Conservation (phyloP, 352 stramenopile genomes). For the Phytophthora megakarya region DNA sequence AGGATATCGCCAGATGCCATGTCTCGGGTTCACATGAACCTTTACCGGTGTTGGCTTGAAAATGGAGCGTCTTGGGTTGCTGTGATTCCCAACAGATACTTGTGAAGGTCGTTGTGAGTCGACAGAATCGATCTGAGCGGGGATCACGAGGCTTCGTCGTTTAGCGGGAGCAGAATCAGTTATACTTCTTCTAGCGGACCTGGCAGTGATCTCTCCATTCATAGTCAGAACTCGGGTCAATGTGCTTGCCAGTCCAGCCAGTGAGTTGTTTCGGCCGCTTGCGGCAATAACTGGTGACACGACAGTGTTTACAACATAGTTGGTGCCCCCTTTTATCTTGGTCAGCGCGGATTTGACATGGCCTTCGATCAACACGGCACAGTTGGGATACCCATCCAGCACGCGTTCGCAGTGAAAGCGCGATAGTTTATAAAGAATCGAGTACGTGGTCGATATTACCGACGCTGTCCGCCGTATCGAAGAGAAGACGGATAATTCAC, state of each 20-base stretch:
- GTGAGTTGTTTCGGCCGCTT: no score
- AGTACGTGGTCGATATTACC: conserved; percentile 67
- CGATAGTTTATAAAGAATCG: conserved; percentile 70
- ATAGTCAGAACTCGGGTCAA: conserved; percentile 19
- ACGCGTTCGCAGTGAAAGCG: conserved; percentile 64
- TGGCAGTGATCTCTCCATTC: conserved; percentile 20
- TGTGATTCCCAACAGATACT: conserved; percentile 7
- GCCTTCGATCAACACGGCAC: conserved; percentile 34
- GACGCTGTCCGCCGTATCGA: conserved; percentile 56
- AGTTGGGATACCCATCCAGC: conserved; percentile 57
- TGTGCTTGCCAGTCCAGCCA: no score
- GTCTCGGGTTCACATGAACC: conserved; percentile 5
- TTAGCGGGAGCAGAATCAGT: conserved; percentile 8
- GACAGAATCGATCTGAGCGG: conserved; percentile 10
- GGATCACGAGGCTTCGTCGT: conserved; percentile 25
- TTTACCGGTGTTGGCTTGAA: neutral
- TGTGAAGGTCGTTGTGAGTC: conserved; percentile 12
- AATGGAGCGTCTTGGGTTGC: conserved; percentile 1
- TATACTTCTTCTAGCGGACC: conserved; percentile 3
- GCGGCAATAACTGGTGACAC: no score
- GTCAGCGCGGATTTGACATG: conserved; percentile 26
- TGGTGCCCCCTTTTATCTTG: conserved; percentile 18
- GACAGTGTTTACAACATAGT: conserved; percentile 22
- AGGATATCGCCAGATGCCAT: conserved; percentile 10
- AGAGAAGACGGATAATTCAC: conserved; percentile 75